These are phyloP conservation scores for Sordariomycetes sp. DNA, from an alignment of 2,329 filamentous ascomycete genomes.

Conservation along the genomic window DNA sequence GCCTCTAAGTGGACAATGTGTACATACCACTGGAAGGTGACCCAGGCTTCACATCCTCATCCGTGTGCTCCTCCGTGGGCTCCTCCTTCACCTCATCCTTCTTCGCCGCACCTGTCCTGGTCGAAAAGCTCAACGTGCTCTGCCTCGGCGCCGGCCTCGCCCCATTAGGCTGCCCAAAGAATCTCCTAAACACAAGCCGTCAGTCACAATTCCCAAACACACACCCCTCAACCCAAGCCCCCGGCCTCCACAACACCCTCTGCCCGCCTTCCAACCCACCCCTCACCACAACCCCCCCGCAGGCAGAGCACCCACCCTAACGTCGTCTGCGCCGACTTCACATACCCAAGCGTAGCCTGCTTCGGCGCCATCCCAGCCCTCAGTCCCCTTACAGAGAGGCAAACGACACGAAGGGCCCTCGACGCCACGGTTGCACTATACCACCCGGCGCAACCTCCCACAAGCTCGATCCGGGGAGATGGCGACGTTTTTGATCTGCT, in stretches of 20 bases:
- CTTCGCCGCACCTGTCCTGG: conserved; percentile 28
- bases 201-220: not conserved
- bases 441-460: not conserved
- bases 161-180: conserved; percentile 57
- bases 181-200: conserved; percentile 52
- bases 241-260: not conserved
- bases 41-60: conserved; percentile 8
- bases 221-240: not conserved
- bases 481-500: too few species aligned
- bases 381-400: conserved; percentile 8
- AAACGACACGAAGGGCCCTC: conserved; percentile 10
- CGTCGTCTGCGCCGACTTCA: conserved; percentile 59
- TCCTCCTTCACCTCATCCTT: conserved; percentile 17
- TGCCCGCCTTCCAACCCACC: not conserved
- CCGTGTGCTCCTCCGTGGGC: conserved; percentile 12
- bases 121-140: conserved; percentile 65
- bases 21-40: conserved; percentile 21
- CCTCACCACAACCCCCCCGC: not conserved
- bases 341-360: conserved; percentile 83
- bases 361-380: conserved; percentile 35
- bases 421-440: conserved; percentile 7
- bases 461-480: not conserved
- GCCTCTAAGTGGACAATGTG: not conserved
- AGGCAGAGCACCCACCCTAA: conserved; percentile 42
- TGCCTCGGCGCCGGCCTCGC: conserved; percentile 53